Evolutionary conservation across 176 grass and related monocot genomes (phyloP).

Genomic region (Zea luxurians): DNA sequence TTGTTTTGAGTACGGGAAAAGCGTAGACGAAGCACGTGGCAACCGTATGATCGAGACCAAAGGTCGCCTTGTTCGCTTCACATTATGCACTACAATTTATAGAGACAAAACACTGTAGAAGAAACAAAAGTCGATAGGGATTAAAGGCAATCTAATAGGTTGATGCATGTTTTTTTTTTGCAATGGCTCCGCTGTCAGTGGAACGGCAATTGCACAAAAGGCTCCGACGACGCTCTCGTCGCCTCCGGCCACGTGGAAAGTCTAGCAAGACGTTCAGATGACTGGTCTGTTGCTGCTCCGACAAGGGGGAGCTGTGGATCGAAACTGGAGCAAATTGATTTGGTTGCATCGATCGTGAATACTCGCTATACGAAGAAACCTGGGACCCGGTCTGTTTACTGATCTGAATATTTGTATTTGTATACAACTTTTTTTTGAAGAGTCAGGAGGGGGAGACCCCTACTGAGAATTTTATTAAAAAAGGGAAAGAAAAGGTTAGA

Average conservation of each 20-base stretch:
- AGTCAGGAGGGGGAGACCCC: too few species aligned
- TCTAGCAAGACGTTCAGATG: background rate
- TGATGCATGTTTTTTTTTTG: background rate
- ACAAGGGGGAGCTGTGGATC: background rate
- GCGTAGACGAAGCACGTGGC: background rate
- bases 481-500: too few species aligned
- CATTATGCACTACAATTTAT: too few species aligned
- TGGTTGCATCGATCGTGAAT: background rate
- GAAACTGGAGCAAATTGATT: background rate
- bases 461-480: too few species aligned
- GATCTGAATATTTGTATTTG: background rate
- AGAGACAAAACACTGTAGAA: too few species aligned
- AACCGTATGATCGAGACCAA: constrained; percentile 1
- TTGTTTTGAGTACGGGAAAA: background rate
- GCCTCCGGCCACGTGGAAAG: background rate
- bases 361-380: background rate
- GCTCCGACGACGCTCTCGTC: background rate
- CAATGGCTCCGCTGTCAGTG: background rate
- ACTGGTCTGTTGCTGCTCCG: background rate
- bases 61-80: too few species aligned
- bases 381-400: background rate
- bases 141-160: too few species aligned
- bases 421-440: background rate
- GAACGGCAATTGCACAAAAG: background rate
- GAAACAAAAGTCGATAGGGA: too few species aligned